Evolutionary conservation across 2,329 filamentous ascomycete genomes (phyloP).

Genomic region (Aspergillus sp.): DNA sequence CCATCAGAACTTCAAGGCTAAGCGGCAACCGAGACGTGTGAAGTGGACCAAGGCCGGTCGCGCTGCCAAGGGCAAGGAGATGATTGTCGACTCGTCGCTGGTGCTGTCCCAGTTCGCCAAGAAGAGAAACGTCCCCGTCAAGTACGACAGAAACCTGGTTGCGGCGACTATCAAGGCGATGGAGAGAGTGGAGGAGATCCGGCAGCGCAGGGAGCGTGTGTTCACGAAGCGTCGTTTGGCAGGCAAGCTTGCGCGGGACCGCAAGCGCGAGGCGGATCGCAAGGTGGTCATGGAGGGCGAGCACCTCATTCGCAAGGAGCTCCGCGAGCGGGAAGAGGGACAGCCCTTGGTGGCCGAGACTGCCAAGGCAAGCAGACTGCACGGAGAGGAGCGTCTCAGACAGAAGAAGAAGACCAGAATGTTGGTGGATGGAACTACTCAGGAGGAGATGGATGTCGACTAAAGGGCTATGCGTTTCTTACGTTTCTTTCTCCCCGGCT

Average conservation of each 20-base stretch:
- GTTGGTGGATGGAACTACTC: constrained; percentile 46
- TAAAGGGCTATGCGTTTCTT: constrained; percentile 30
- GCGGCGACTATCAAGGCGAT: constrained; percentile 87
- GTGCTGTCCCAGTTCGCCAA: constrained; percentile 72
- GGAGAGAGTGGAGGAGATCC: constrained; percentile 85
- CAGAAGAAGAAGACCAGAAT: constrained; percentile 48
- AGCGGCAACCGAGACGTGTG: constrained; percentile 94
- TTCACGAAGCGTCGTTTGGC: constrained; percentile 95
- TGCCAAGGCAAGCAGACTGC: constrained; percentile 39
- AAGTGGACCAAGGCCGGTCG: constrained; percentile 97
- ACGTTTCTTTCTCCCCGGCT: constrained; percentile 8
- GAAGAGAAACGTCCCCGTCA: constrained; percentile 88
- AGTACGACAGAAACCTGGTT: constrained; percentile 93
- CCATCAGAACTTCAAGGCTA: constrained; percentile 90
- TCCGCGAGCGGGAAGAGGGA: constrained; percentile 59
- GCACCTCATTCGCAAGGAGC: constrained; percentile 79
- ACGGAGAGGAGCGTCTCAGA: constrained; percentile 44
- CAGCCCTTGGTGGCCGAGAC: constrained; percentile 37
- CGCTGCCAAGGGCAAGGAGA: constrained; percentile 77
- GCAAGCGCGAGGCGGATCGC: constrained; percentile 74
- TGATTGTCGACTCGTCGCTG: constrained; percentile 92
- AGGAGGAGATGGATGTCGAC: constrained; percentile 52
- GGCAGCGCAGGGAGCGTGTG: constrained; percentile 76
- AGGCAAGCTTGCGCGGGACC: constrained; percentile 72
- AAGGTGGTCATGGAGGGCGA: constrained; percentile 90